Conservation (phyloP, 495 filamentous ascomycete species). For the Parathielavia hyrcaniae region DNA sequence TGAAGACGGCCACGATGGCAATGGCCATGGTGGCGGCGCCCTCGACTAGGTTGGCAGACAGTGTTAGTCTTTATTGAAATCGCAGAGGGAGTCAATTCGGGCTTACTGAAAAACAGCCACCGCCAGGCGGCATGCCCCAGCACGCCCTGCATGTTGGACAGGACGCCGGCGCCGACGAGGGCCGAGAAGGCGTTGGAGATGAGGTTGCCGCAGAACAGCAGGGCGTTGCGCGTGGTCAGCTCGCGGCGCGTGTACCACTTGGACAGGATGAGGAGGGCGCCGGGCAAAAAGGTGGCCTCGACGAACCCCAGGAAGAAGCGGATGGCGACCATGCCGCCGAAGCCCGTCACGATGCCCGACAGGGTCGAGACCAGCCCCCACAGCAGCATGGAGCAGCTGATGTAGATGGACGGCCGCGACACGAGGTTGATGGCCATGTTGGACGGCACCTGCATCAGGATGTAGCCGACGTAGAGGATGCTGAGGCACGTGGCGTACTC, state of each 20-base stretch:
- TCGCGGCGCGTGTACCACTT: constrained; percentile 54
- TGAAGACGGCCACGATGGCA: constrained; percentile 46
- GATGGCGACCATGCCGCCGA: constrained; percentile 53
- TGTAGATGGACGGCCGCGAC: constrained; percentile 37
- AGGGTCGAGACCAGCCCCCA: constrained; percentile 65
- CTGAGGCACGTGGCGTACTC: constrained; percentile 40
- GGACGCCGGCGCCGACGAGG: constrained; percentile 52
- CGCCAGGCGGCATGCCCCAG: constrained; percentile 46
- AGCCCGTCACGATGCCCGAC: constrained; percentile 53
- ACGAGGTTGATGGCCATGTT: constrained; percentile 40
- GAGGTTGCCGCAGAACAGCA: constrained; percentile 56
- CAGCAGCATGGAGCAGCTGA: constrained; percentile 52
- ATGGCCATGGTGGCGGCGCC: constrained; percentile 48
- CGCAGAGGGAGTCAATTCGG: too few relatives aligned
- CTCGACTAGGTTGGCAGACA: too few relatives aligned
- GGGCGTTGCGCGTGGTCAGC: constrained; percentile 48
- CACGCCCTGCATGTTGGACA: constrained; percentile 45
- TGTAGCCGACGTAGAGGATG: constrained; percentile 48
- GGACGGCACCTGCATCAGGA: constrained; percentile 47
- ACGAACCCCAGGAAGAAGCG: constrained; percentile 65
- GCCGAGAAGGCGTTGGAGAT: constrained; percentile 58
- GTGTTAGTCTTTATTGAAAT: too few relatives aligned
- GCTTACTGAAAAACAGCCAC: constrained; percentile 59
- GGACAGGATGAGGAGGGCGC: constrained; percentile 44
- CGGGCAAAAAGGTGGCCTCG: constrained; percentile 44